These are phyloP conservation scores for Amyloporia xantha DNA, from an alignment of 768 basidiomycete genomes.

Conservation along the genomic window DNA sequence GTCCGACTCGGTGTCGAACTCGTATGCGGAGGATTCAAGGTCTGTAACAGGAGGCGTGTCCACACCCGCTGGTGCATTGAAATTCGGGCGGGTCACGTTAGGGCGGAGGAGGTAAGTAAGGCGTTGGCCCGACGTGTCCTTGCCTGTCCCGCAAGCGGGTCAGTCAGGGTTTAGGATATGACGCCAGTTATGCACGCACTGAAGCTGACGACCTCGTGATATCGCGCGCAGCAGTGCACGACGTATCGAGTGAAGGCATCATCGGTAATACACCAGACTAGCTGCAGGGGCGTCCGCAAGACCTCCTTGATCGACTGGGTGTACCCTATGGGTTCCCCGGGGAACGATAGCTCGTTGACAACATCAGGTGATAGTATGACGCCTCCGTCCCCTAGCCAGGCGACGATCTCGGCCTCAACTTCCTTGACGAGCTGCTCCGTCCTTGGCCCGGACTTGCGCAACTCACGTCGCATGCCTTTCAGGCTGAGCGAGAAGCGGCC, in stretches of 20 bases:
- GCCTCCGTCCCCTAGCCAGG: conserved; percentile 57
- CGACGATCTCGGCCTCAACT: conserved; percentile 54
- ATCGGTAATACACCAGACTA: conserved; percentile 67
- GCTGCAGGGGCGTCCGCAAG: conserved; percentile 53
- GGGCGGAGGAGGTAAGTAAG: conserved; percentile 79
- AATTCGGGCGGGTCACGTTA: conserved; percentile 58
- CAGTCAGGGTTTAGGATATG: background rate
- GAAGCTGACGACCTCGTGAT: conserved; percentile 74
- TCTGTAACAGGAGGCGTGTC: conserved; percentile 76
- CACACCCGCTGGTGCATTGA: conserved; percentile 32
- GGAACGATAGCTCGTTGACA: conserved; percentile 22
- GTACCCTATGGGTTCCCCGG: conserved; percentile 44
- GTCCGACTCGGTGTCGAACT: conserved; percentile 27
- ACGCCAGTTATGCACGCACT: conserved; percentile 55
- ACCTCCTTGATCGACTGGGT: conserved; percentile 58
- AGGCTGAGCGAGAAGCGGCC: conserved; percentile 73
- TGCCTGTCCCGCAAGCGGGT: conserved; percentile 44
- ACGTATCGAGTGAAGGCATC: conserved; percentile 76
- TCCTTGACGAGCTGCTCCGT: conserved; percentile 60
- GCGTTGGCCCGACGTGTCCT: conserved; percentile 46
- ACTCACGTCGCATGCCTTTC: conserved; percentile 64
- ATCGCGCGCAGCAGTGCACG: conserved; percentile 77
- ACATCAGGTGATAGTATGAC: conserved; percentile 48
- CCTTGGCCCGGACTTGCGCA: conserved; percentile 55
- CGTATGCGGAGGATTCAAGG: conserved; percentile 46